phyloP scores from a whole-genome alignment of 2,329 filamentous ascomycete species.

The Talaromyces sp. region DNA sequence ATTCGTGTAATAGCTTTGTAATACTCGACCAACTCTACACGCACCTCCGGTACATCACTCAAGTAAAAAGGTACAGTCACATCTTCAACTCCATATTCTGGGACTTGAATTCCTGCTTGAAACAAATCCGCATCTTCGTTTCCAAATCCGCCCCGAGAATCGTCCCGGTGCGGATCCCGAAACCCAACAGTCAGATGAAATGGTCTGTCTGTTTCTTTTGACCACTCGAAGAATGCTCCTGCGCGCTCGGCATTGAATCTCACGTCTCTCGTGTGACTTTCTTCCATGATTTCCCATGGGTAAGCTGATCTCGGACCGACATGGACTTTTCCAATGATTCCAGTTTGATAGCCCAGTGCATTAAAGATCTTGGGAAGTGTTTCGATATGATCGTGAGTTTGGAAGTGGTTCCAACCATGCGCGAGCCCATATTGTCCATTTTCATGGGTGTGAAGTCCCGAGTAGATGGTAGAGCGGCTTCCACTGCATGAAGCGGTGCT shows the following conservation, averaged over 20 bases:
- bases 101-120: conserved; percentile 27
- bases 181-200: conserved; percentile 54
- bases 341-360: conserved; percentile 47
- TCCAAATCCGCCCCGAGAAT: conserved; percentile 47
- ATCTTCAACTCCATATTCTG: conserved; percentile 33
- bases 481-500: conserved; percentile 51
- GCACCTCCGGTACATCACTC: conserved; percentile 43
- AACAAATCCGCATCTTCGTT: conserved; percentile 39
- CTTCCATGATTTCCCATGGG: conserved; percentile 46
- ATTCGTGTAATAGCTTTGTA: conserved; percentile 45
- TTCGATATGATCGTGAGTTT: conserved; percentile 49
- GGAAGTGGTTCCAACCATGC: conserved; percentile 45
- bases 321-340: conserved; percentile 54
- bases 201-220: conserved; percentile 33
- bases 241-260: conserved; percentile 43
- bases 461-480: conserved; percentile 53
- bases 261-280: conserved; percentile 51
- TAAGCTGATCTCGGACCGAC: conserved; percentile 47
- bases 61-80: conserved; percentile 47
- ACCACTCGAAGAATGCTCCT: conserved; percentile 41
- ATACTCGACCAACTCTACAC: conserved; percentile 50
- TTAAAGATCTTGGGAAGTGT: conserved; percentile 46
- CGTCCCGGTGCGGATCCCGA: conserved; percentile 52
- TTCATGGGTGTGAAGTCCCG: conserved; percentile 51
- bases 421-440: conserved; percentile 54